Evolutionary conservation across 495 filamentous ascomycete species (phyloP), one percentile per base, ranked within the genome.

Genomic region (Margaritispora aquatica): DNA sequence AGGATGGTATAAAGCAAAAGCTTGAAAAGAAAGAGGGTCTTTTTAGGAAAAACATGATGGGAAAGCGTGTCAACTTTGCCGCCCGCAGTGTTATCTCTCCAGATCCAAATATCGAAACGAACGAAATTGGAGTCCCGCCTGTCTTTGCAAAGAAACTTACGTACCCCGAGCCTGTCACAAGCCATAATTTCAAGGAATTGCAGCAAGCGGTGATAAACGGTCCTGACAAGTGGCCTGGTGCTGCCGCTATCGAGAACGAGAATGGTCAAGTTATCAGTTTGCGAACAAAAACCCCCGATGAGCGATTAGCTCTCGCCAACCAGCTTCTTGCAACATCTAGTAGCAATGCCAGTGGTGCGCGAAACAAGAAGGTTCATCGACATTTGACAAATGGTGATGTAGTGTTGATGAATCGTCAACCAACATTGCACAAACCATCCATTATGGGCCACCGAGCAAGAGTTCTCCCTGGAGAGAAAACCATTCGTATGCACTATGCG

Each of bases 11-110:
- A 71, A 99, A 97, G 73, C 95, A 99, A 68, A 88, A 90, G 66
- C 80, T 99, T 17, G 95, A 99, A 73, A 97, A 97, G 80, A 99
- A 99, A 73, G 95, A 99, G 68, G 95, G 95, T 49, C 75, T 99
- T 50, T 97, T 99, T 78, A 80, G 95, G 64, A 97, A 93, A 80
- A 96, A 99, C 75, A 97, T 99, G 93, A 99, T 99, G 95, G 95
- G 95, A 50, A 99, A 99, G 77, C 89, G 95, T 75, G 95, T 99
- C 71, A 97, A 99, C 73, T 97, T 92, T 70, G 95, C 95, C 57
- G 95, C 95, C 54, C 88, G 95, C 70, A 94, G 87, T 79, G 95
- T 99, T 65, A 99, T 99, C 62, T 97, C 93, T 26, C 94, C 95
- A 1, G 95, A 99, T 70, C 95, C 95, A 2, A 97, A 96, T 66